Evolutionary conservation across 768 basidiomycete genomes (phyloP), one percentile per base, ranked within the genome.

Genomic region (Leccinum uliginosum): DNA sequence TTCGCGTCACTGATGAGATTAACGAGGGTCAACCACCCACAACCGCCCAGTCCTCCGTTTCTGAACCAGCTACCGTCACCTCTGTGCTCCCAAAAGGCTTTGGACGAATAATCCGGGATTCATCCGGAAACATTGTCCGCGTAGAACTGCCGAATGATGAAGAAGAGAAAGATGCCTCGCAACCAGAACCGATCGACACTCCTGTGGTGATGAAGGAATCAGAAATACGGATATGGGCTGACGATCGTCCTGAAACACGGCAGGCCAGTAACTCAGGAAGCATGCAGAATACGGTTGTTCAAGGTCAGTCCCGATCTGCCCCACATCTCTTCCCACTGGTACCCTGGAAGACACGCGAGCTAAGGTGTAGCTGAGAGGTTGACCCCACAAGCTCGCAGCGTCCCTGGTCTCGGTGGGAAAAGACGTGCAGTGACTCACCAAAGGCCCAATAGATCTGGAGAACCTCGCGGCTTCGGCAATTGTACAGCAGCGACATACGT

Each of bases 21-120:
- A 21, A 54, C 19, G 26, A 51, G 6, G 50, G 38, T 47, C 45
- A 26, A 23, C 15, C 26, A 7, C 15, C 14, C 4, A 21, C 38
- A n/a, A 54, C 34, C 15, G 12, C 34, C 8, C 48, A 7, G 29
- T 11, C 56, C 7, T 32, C 53, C 30, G 26, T 35, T 43, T 45
- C 69, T 8, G 50, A 55, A n/a, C 19, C 23, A 48, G 55, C 67
- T 32, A 45, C 68, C 32, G 60, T 65, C 54, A 56, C 68, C 26
- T 60, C 67, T 15, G 57, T 40, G 6, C 74, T 83, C 49, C 83
- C 82, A 12, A 82, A 77, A 62, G 89, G 89, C 2, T 87, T 83
- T 67, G 94, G 93, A 29, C 81, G 84, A 66, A 94, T 98, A 62
- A 71, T 93, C 51, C 80, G 93, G 48, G 93, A 95, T 70, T 84